These are phyloP conservation scores for Podaxis sp. DNA, from an alignment of 768 basidiomycete genomes.

Conservation along the genomic window DNA sequence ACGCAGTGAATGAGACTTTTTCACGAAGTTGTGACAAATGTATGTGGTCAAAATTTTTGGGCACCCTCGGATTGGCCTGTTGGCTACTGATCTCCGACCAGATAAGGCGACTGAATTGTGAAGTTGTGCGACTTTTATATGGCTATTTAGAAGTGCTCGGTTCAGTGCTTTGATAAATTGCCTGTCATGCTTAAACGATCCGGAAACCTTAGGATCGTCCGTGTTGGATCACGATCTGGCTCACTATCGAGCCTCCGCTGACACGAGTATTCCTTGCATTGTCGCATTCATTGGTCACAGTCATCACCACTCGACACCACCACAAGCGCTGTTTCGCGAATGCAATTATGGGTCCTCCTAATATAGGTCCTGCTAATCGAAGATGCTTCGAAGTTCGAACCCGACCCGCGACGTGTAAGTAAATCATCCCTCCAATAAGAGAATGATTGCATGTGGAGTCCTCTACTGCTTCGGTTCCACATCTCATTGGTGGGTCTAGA, in stretches of 20 bases:
- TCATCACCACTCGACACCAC: background rate
- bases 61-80: background rate
- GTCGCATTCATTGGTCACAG: background rate
- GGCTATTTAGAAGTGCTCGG: constrained; percentile 1
- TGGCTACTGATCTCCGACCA: background rate
- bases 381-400: constrained; percentile 14
- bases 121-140: constrained; percentile 2
- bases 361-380: constrained; percentile 3
- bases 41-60: background rate
- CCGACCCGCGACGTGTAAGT: constrained; percentile 9
- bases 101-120: background rate
- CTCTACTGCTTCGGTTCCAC: background rate
- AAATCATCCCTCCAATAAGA: constrained; percentile 11
- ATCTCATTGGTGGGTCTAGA: constrained; percentile 2
- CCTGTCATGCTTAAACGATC: constrained; percentile 8
- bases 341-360: constrained; percentile 8
- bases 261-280: background rate
- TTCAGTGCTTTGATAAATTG: constrained; percentile 14
- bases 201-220: background rate
- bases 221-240: constrained; percentile 6
- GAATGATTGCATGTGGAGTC: constrained; percentile 7
- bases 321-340: background rate
- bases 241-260: background rate
- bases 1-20: background rate
- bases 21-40: constrained; percentile 2